A percentile compares a stretch with the other conserved stretches of the same genome.
phyloP scores from a whole-genome alignment of 1,284 basidiomycete genomes.

The Boletus sp. region DNA sequence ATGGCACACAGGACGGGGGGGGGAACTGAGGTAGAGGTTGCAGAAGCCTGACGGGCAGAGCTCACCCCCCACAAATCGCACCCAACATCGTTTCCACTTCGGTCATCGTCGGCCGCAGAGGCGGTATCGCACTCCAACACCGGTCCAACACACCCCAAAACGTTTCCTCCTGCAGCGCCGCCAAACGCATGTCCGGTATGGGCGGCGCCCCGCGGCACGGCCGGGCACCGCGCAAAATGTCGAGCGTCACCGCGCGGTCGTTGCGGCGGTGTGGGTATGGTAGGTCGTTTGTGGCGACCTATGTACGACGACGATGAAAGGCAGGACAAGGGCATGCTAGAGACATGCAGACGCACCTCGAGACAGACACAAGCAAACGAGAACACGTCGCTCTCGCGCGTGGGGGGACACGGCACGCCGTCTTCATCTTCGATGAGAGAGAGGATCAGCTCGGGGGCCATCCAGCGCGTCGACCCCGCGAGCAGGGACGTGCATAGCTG shows the following conservation, averaged over 20 bases:
- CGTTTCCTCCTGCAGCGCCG: conserved; percentile 17
- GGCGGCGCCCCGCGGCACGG: conserved; percentile 36
- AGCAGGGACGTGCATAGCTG: conserved; percentile 45
- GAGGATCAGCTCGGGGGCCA: conserved; percentile 52
- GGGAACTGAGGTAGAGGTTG: too few relatives aligned
- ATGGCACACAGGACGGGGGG: too few relatives aligned
- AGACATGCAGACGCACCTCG: conserved; percentile 35
- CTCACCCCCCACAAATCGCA: conserved; percentile 7
- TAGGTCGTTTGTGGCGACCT: conserved; percentile 48
- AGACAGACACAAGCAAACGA: conserved; percentile 55
- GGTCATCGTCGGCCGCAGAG: conserved; percentile 30
- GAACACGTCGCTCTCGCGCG: conserved; percentile 52
- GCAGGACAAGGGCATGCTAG: too few relatives aligned
- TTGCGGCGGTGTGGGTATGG: conserved; percentile 51
- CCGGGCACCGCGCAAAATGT: conserved; percentile 47
- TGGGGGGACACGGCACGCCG: conserved; percentile 38
- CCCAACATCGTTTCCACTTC: conserved; percentile 21
- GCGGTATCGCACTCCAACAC: conserved; percentile 40
- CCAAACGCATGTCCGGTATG: conserved; percentile 19
- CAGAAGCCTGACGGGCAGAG: background rate
- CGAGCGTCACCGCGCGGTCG: conserved; percentile 51
- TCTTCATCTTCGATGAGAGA: conserved; percentile 45
- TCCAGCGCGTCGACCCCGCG: conserved; percentile 46
- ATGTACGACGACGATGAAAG: too few relatives aligned
- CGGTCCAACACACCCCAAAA: conserved; percentile 41